Evolutionary conservation across 345 rosid species (phyloP), one percentile per base, ranked within the genome.

Genomic region (Pseudoturritis turrita): DNA sequence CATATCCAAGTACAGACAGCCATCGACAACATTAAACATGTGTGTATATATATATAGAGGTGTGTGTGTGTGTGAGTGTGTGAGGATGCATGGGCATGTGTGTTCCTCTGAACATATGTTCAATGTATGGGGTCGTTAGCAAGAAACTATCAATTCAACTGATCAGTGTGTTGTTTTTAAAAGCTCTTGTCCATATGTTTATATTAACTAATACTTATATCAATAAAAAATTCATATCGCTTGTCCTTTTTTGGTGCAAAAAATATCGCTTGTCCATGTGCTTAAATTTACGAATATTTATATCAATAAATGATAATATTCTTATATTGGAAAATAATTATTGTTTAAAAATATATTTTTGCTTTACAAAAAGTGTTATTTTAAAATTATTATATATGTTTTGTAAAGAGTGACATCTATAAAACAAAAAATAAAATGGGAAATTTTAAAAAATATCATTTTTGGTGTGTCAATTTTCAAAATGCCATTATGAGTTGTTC

Each of bases 81-180:
- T 28, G 74, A 36, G 53, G 60, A 41, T 71, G 53, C 54, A 62
- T 71, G 69, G 51, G 62, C 62, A 62, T 52, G 45, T 72, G 69
- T 52, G 69, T 72, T 62, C 8, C 7, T 71, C n/a, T 10, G 33
- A 68, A 50, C 50, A 68, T 62, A 71, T 50, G 62, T 72, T 72
- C 76, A 62, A 21, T 52, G 62, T 33, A 72, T 47, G 47, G 58
- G 58, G 66, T 62, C 69, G 25, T 41, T 52, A 10, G 39, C 25
- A 26, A 26, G 28, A 60, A 60, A 71, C 39, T 47, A 23, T 70
- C 67, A 47, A 7, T 46, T 44, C 10, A 25, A 11, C 28, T 17
- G n/a, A 41, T 43, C 8, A 47, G 2, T n/a, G 7, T 10, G 21
- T n/a, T n/a, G 15, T 70, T 19, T 15, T 28, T 35, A 58, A 46